Evolutionary conservation across 192 early-diverging fungal genomes (phyloP).

Genomic region (Backusella luteola): DNA sequence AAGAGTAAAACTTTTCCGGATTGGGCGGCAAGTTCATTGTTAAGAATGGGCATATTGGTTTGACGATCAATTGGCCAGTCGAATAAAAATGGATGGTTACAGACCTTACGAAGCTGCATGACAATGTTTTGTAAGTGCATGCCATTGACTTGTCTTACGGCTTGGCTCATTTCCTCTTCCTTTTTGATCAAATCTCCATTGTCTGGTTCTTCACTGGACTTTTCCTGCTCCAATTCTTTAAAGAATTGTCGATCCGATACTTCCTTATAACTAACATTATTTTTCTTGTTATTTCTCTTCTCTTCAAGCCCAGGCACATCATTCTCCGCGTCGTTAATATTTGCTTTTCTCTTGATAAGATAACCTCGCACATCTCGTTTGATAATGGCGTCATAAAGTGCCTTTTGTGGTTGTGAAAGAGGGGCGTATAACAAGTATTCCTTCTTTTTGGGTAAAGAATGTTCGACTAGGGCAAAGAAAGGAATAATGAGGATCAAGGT

Average conservation of each 20-base stretch:
- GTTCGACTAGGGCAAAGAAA: constrained; percentile 65
- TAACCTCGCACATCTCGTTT: constrained; percentile 61
- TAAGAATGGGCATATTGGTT: constrained; percentile 48
- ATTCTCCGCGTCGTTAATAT: constrained; percentile 10
- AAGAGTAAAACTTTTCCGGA: constrained; percentile 91
- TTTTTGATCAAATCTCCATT: background rate
- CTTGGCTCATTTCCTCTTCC: constrained; percentile 9
- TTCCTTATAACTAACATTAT: constrained; percentile 35
- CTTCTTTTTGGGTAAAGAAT: constrained; percentile 85
- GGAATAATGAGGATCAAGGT: background rate
- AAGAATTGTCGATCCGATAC: constrained; percentile 27
- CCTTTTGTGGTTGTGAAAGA: constrained; percentile 66
- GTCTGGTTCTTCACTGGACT: constrained; percentile 16
- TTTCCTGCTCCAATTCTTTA: constrained; percentile 15
- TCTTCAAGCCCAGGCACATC: background rate
- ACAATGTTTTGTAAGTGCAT: constrained; percentile 83
- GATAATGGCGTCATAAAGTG: constrained; percentile 69
- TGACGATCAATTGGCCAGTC: constrained; percentile 70
- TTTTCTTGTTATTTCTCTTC: constrained; percentile 42
- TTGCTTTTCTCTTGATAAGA: constrained; percentile 40
- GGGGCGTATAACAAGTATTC: constrained; percentile 85
- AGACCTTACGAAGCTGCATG: constrained; percentile 91
- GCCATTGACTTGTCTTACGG: constrained; percentile 52
- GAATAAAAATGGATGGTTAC: constrained; percentile 87
- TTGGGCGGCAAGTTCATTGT: constrained; percentile 56